Conservation (phyloP, 2,329 filamentous ascomycete genomes). For the Alternaria angustiovoidea region DNA sequence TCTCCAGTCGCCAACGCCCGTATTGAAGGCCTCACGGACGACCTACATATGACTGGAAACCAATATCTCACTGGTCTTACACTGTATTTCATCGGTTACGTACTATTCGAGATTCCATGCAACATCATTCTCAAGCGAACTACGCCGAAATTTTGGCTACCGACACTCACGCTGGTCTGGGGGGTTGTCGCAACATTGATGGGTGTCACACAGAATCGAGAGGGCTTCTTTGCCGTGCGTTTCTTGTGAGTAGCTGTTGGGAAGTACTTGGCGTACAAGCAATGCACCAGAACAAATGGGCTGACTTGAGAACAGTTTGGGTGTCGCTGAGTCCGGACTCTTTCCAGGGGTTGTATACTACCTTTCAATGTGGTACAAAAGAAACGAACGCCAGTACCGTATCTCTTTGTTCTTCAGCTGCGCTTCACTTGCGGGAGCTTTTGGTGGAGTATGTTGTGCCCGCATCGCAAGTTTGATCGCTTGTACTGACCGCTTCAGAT, state of each 20-base stretch:
- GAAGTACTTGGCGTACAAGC: background rate
- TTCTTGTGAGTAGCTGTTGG: slow-evolving; percentile 52
- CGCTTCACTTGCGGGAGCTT: slow-evolving; percentile 66
- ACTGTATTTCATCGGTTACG: slow-evolving; percentile 68
- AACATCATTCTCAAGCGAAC: slow-evolving; percentile 68
- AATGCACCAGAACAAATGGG: background rate
- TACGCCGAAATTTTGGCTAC: slow-evolving; percentile 58
- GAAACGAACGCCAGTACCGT: slow-evolving; percentile 65
- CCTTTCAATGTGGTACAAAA: slow-evolving; percentile 70
- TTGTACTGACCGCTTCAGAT: slow-evolving; percentile 2
- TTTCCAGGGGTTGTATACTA: slow-evolving; percentile 61
- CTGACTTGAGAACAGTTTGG: slow-evolving; percentile 31
- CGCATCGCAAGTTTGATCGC: background rate
- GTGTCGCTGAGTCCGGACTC: slow-evolving; percentile 48
- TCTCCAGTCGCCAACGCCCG: slow-evolving; percentile 55
- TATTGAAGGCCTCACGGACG: slow-evolving; percentile 47
- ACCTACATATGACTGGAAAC: slow-evolving; percentile 48
- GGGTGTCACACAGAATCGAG: slow-evolving; percentile 57
- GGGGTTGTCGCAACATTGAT: slow-evolving; percentile 61
- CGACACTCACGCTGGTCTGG: slow-evolving; percentile 60
- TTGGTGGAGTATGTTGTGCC: slow-evolving; percentile 60
- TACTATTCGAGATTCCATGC: slow-evolving; percentile 64
- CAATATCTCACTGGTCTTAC: slow-evolving; percentile 72
- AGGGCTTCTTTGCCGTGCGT: slow-evolving; percentile 57
- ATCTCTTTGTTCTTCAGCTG: slow-evolving; percentile 68